Evolutionary conservation across 257 asterid genomes (phyloP).

Genomic region (Gentiana macrophylla): DNA sequence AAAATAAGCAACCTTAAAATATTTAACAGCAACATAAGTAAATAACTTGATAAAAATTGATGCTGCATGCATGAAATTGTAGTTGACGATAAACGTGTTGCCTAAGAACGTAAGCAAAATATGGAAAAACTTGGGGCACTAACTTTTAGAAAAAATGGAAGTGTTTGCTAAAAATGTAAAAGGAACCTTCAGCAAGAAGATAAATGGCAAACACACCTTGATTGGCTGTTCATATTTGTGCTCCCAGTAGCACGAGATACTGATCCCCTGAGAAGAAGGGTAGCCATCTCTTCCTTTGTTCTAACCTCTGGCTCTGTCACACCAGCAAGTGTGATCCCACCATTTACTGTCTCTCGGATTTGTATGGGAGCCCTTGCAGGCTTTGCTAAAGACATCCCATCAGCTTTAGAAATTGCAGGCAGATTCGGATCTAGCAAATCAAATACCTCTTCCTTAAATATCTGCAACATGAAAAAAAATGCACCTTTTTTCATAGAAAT

Average conservation of each 20-base stretch:
- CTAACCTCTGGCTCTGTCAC: conserved; percentile 92
- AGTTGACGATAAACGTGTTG: too few species aligned
- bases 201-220: conserved; percentile 51
- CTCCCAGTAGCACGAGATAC: conserved; percentile 93
- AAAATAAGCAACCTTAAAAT: too few species aligned
- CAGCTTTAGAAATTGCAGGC: conserved; percentile 23
- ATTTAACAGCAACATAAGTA: too few species aligned
- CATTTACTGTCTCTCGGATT: conserved; percentile 74
- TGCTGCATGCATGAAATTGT: too few species aligned
- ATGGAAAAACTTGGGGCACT: too few species aligned
- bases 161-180: neutral
- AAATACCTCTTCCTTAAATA: conserved; percentile 94
- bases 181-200: neutral
- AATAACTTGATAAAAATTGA: too few species aligned
- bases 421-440: conserved; percentile 60
- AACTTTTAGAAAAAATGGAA: too few species aligned
- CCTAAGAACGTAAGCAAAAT: too few species aligned
- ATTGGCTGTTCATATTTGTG: conserved; percentile 95
- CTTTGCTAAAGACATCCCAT: conserved; percentile 23
- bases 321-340: conserved; percentile 92
- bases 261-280: conserved; percentile 70
- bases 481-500: neutral
- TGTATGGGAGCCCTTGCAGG: conserved; percentile 84
- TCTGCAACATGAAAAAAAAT: conserved; percentile 44
- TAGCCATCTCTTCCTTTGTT: conserved; percentile 88